Conservation (phyloP, 768 basidiomycete genomes). For the Tephrocybe sp. region DNA sequence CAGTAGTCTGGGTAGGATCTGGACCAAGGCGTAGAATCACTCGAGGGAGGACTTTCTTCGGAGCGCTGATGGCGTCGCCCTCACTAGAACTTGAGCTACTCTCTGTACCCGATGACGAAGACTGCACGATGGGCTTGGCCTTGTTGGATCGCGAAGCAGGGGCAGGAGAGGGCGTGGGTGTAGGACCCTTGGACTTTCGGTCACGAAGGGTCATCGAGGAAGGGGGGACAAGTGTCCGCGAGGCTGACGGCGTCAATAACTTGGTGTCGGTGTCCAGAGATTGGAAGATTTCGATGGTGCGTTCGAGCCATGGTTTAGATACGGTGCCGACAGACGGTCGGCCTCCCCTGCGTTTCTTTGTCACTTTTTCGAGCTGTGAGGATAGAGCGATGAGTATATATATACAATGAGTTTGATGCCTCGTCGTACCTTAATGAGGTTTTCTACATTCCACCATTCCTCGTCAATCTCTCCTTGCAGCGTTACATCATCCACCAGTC, state of each 20-base stretch:
- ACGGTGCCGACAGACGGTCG: slow-evolving; percentile 37
- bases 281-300: slow-evolving; percentile 49
- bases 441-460: slow-evolving; percentile 66
- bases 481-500: slow-evolving; percentile 47
- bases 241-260: not conserved
- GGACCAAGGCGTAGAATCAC: slow-evolving; percentile 34
- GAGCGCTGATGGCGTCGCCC: slow-evolving; percentile 44
- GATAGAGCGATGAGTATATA: too few relatives aligned
- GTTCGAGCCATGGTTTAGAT: slow-evolving; percentile 58
- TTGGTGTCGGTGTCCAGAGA: slow-evolving; percentile 36
- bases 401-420: too few relatives aligned
- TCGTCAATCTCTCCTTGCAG: slow-evolving; percentile 38
- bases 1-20: slow-evolving; percentile 19
- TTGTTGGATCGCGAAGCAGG: not conserved
- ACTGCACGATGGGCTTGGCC: not conserved
- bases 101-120: slow-evolving; percentile 1
- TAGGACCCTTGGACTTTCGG: slow-evolving; percentile 14
- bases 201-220: slow-evolving; percentile 15
- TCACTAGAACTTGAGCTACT: slow-evolving; percentile 28
- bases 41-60: slow-evolving; percentile 31
- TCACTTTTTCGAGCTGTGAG: slow-evolving; percentile 66
- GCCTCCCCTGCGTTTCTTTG: slow-evolving; percentile 59
- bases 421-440: slow-evolving; percentile 57
- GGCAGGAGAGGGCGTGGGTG: slow-evolving; percentile 10
- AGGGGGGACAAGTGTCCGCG: slow-evolving; percentile 4